Evolutionary conservation across 129 eudicot genomes (phyloP).

Genomic region (Ambrosia trifida): DNA sequence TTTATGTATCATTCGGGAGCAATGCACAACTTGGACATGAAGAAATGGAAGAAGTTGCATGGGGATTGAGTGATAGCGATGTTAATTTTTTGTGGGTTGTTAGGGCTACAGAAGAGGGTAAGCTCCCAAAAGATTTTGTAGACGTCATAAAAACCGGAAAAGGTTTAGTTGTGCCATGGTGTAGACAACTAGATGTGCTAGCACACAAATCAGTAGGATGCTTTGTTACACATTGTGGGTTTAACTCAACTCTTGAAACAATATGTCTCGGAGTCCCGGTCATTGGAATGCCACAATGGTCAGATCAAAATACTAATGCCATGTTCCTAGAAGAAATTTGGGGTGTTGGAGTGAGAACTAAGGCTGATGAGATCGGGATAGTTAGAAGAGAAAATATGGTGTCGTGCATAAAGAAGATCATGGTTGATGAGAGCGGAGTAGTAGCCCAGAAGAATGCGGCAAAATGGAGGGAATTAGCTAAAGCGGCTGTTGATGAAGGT

Average conservation of each 20-base stretch:
- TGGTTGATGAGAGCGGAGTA: conserved; percentile 26
- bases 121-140: conserved; percentile 25
- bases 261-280: conserved; percentile 38
- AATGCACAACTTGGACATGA: conserved; percentile 21
- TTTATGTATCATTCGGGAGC: conserved; percentile 62
- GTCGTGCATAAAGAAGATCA: conserved; percentile 24
- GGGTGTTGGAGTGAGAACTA: conserved; percentile 28
- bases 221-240: not conserved
- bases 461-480: conserved; percentile 39
- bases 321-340: conserved; percentile 35
- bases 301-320: conserved; percentile 38
- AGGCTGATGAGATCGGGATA: conserved; percentile 26
- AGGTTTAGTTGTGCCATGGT: conserved; percentile 33
- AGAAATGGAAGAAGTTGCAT: conserved; percentile 55
- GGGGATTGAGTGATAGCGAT: conserved; percentile 34
- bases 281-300: conserved; percentile 36
- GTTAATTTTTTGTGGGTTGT: conserved; percentile 54
- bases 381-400: conserved; percentile 18
- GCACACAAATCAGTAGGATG: conserved; percentile 14
- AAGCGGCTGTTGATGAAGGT: conserved; percentile 1
- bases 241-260: conserved; percentile 37
- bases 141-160: not conserved
- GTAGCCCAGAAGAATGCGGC: conserved; percentile 11
- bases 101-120: conserved; percentile 33
- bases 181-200: conserved; percentile 31